phyloP scores from a whole-genome alignment of 768 basidiomycete genomes.

The Serpula lacrymans region DNA sequence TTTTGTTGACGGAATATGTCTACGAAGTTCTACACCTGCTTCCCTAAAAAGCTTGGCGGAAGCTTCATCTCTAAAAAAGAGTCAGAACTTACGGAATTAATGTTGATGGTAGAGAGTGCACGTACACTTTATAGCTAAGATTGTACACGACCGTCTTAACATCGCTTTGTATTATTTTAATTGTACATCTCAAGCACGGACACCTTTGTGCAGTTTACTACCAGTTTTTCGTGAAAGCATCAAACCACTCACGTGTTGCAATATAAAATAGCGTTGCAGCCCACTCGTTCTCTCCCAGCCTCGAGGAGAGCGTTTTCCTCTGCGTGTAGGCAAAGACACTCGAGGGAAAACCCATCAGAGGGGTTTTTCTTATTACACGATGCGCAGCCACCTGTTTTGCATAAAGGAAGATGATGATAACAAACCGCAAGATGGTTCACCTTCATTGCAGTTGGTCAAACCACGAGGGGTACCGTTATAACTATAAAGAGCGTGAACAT shows the following conservation, averaged over 20 bases:
- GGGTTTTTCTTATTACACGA: constrained; percentile 63
- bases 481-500: constrained; percentile 32
- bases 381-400: constrained; percentile 82
- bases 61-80: constrained; percentile 72
- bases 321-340: constrained; percentile 94
- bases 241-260: constrained; percentile 85
- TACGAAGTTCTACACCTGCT: constrained; percentile 78
- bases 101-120: constrained; percentile 9
- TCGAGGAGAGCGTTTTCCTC: constrained; percentile 97
- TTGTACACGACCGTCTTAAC: constrained; percentile 93
- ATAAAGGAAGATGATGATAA: constrained; percentile 45
- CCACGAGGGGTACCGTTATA: constrained; percentile 98
- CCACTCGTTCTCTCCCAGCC: constrained; percentile 89
- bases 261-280: constrained; percentile 79
- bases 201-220: constrained; percentile 53
- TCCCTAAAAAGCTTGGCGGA: constrained; percentile 75
- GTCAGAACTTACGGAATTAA: constrained; percentile 1
- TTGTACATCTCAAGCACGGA: constrained; percentile 92
- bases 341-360: constrained; percentile 48
- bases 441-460: constrained; percentile 73
- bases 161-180: constrained; percentile 96
- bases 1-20: constrained; percentile 50
- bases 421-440: constrained; percentile 4
- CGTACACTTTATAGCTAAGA: constrained; percentile 91
- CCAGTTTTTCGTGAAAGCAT: not conserved